Evolutionary conservation across 2,329 filamentous ascomycete species (phyloP), one percentile per base, ranked within the genome.

Genomic region (Aureobasidium namibiae): DNA sequence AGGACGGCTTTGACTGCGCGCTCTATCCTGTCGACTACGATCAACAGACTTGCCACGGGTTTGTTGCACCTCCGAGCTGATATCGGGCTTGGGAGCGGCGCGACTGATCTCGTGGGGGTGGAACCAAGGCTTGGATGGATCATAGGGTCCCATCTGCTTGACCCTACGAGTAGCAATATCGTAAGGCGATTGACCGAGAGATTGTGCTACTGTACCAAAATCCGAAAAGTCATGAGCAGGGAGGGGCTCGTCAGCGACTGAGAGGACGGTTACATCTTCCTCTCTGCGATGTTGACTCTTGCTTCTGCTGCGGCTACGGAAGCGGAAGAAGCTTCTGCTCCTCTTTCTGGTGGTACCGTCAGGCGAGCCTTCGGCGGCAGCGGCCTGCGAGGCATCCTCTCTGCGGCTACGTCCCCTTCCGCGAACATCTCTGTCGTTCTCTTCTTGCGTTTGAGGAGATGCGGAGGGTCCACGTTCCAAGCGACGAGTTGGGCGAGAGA

Each of bases 101-200:
- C 54, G 54, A 21, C 54, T 59, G 23, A 61, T 57, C 29, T 61
- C 52, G 39, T 61, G 53, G 21, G 59, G 59, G 31, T 61, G 53
- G 42, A 57, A 57, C 31, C 34, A 34, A 29, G 42, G 41, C 34
- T 54, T 54, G 7, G 50, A 44, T 4, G 50, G 31, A 33, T 61
- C 57, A 24, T 52, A 39, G 5, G 65, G 14, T 57, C 46, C 53
- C 57, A 48, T 48, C n/a, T 59, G 49, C 41, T 64, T 63, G 14
- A 60, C 36, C 34, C 62, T 53, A 33, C 61, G 62, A 0, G 60
- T 72, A 16, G 76, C 73, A 38, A 73, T 69, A 57, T 78, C 76
- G 61, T 77, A 78, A 5, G 76, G 74, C 11, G 73, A 75, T 21
- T 66, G 63, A 23, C 76, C 76, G 0, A 78, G 68, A 4, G 74